Evolutionary conservation across 305 asterid genomes (phyloP), one percentile per base, ranked within the genome.

Genomic region (Fraxinus albicans): DNA sequence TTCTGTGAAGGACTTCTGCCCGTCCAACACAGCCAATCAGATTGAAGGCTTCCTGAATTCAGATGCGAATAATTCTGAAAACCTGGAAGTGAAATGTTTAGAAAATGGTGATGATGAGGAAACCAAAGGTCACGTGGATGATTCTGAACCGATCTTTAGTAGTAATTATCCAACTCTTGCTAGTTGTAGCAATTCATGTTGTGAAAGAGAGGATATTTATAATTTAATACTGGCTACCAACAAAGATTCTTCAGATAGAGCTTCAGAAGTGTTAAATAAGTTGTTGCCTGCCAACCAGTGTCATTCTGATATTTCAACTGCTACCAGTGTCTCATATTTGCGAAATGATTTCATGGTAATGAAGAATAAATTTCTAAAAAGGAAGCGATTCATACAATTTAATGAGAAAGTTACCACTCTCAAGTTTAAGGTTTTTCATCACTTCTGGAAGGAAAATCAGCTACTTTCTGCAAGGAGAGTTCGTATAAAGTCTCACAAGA

Each of bases 391-490:
- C 25, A 86, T 88, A 81, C 88, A 75, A 81, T 92, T 93, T 44
- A 93, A 91, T 86, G 98, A 95, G 87, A 94, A 90, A 88, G 87
- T 91, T 81, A 72, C 91, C 70, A 82, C 91, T 47, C 91, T 97
- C 47, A 97, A 90, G 91, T 97, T 89, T 83, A 90, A 89, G 91
- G 90, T 89, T 63, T 90, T 90, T 86, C 97, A 87, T 84, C 97
- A 93, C 88, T 87, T 91, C 83, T 96, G 98, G 98, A 93, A 90
- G 91, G 91, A 92, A 86, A 97, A 97, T 34, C 92, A 89, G 29
- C 83, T 87, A 80, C 89, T 89, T 84, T 93, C 95, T 47, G 35
- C 83, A 55, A 89, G 92, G 91, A 93, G 89, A 81, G 90, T 89
- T 84, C 92, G 92, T 23, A 88, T 87, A 6, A 95, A 90, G 90